phyloP scores from a whole-genome alignment of 192 early-diverging fungal genomes.

The Lobosporangium transversale region DNA sequence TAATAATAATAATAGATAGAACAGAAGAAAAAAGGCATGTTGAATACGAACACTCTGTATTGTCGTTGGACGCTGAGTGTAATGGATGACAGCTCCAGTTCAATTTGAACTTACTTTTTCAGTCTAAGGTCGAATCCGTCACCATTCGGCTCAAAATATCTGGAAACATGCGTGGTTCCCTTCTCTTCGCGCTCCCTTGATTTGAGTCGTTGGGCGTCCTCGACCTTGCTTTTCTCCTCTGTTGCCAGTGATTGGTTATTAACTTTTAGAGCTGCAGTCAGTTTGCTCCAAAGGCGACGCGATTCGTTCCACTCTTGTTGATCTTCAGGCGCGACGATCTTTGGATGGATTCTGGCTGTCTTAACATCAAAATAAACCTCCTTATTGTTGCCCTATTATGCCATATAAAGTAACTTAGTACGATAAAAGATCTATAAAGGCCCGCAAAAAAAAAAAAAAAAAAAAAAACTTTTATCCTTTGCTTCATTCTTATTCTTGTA shows the following conservation, averaged over 20 bases:
- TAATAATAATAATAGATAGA: conserved; percentile 2
- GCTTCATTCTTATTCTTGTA: neutral
- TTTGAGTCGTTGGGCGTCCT: conserved; percentile 75
- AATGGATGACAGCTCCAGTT: neutral
- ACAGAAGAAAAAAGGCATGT: neutral
- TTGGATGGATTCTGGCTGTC: conserved; percentile 71
- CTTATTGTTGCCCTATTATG: conserved; percentile 57
- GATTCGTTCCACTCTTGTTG: conserved; percentile 88
- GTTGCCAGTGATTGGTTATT: conserved; percentile 77
- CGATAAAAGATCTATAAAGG: neutral
- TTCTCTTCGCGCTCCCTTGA: conserved; percentile 63
- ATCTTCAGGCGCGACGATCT: conserved; percentile 70
- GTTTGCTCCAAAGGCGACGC: conserved; percentile 77
- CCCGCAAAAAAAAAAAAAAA: neutral
- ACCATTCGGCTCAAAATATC: conserved; percentile 66
- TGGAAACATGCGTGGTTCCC: conserved; percentile 65
- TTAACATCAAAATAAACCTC: conserved; percentile 79
- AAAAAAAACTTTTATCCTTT: too few relatives aligned
- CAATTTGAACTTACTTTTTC: conserved; percentile 35
- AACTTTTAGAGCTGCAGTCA: conserved; percentile 74
- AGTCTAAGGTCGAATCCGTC: conserved; percentile 58
- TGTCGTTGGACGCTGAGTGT: neutral
- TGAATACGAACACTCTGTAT: neutral
- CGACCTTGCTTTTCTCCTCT: conserved; percentile 73
- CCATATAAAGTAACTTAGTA: neutral